These are phyloP conservation scores for Fusarium pseudoanthophilum DNA, from an alignment of 2,329 filamentous ascomycete species.

Conservation along the genomic window DNA sequence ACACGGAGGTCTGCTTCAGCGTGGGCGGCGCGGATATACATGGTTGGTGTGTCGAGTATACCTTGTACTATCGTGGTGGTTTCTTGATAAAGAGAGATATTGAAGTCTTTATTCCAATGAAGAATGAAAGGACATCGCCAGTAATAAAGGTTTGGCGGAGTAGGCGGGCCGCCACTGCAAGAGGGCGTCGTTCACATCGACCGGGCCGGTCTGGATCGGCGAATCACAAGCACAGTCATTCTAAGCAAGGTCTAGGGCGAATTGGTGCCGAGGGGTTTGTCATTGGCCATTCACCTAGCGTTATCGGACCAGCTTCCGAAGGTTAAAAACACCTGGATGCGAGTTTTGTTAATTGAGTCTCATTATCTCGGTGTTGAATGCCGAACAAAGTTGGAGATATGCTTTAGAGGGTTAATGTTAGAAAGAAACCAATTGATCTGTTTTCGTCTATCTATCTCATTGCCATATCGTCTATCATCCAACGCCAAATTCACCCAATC, in stretches of 20 bases:
- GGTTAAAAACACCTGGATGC: accelerated
- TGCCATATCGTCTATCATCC: too few relatives aligned
- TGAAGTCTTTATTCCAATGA: accelerated
- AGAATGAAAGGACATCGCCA: background rate
- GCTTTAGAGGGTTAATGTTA: accelerated
- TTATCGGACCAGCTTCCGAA: background rate
- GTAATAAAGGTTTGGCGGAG: constrained; percentile 25
- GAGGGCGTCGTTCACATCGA: background rate
- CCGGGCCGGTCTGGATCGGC: constrained; percentile 19
- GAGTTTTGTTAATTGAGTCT: background rate
- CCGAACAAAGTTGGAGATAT: background rate
- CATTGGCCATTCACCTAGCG: background rate
- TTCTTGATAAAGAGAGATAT: accelerated
- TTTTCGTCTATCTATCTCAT: accelerated
- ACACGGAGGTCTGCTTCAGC: constrained; percentile 60
- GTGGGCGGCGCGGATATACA: constrained; percentile 51
- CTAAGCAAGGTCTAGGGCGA: background rate
- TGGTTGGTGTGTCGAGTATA: background rate
- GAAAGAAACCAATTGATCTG: too few relatives aligned
- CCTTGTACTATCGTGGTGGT: accelerated
- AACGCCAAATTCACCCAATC: background rate
- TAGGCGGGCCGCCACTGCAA: constrained; percentile 17
- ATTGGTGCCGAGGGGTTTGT: background rate
- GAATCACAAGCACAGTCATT: constrained; percentile 19
- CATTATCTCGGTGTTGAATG: background rate